Percentiles rank a stretch among this genome's conserved stretches.
Conservation (phyloP, 2,329 filamentous ascomycete species). For the Sclerotinia borealis region DNA sequence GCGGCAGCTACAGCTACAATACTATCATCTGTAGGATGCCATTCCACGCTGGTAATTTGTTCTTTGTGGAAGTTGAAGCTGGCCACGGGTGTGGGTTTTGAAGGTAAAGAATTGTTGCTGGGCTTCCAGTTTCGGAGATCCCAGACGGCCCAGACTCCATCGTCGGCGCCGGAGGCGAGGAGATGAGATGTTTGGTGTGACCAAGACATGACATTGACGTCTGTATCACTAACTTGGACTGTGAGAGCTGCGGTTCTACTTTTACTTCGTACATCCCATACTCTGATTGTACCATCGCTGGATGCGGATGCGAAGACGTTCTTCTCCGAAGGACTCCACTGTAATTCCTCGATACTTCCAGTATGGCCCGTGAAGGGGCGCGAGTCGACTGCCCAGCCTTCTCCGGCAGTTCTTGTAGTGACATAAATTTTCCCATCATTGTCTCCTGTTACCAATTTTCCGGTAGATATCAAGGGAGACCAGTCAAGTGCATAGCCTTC, state of each 20-base stretch:
- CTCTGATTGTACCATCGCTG: constrained; percentile 87
- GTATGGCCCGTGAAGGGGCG: constrained; percentile 78
- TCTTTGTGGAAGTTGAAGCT: constrained; percentile 94
- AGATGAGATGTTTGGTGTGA: constrained; percentile 82
- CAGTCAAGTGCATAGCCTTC: constrained; percentile 98
- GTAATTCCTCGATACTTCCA: constrained; percentile 84
- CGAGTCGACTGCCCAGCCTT: constrained; percentile 82
- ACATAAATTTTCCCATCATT: constrained; percentile 84
- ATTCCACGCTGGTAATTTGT: constrained; percentile 92
- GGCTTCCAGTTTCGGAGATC: constrained; percentile 93
- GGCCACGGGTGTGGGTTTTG: constrained; percentile 73
- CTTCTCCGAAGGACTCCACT: constrained; percentile 91
- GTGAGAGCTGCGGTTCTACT: constrained; percentile 81
- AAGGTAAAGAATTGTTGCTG: constrained; percentile 38
- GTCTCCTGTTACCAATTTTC: constrained; percentile 87
- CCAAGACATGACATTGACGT: constrained; percentile 98
- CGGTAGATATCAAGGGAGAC: constrained; percentile 74
- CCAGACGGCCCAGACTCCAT: constrained; percentile 94
- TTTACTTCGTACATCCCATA: constrained; percentile 94
- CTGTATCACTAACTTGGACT: constrained; percentile 73
- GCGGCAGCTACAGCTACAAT: constrained; percentile 88
- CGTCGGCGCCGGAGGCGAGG: constrained; percentile 85
- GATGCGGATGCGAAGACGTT: constrained; percentile 94
- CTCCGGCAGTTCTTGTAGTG: constrained; percentile 80
- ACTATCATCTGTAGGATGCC: constrained; percentile 95